Conservation (phyloP, 305 asterid species). For the Rubia tinctorum region DNA sequence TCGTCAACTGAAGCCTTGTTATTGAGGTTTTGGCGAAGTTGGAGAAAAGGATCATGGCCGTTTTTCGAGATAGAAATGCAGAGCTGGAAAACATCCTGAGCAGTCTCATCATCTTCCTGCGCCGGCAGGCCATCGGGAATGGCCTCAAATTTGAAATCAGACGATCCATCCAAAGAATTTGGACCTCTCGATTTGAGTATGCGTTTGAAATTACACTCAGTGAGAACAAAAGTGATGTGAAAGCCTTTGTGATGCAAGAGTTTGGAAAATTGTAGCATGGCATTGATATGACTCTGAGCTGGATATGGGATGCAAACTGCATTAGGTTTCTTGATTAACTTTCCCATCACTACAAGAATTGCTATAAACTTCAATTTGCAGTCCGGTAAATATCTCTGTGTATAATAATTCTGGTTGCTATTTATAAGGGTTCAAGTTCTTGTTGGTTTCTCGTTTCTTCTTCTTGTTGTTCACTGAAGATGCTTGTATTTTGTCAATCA, state of each 20-base stretch:
- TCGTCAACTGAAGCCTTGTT: neutral
- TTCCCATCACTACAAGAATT: neutral
- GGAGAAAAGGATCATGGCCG: conserved; percentile 13
- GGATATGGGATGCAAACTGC: conserved; percentile 17
- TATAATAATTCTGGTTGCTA: neutral
- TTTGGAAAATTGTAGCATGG: conserved; percentile 11
- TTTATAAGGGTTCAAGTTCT: neutral
- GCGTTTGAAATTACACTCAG: conserved; percentile 9
- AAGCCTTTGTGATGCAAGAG: conserved; percentile 10
- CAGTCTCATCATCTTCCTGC: neutral
- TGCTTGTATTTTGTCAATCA: neutral
- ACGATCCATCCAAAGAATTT: neutral
- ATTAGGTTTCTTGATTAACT: conserved; percentile 7
- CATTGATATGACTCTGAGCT: conserved; percentile 1
- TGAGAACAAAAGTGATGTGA: conserved; percentile 9
- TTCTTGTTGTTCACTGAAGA: neutral
- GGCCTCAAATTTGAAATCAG: conserved; percentile 12
- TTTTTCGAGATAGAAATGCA: neutral
- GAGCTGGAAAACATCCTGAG: conserved; percentile 7
- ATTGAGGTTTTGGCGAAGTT: conserved; percentile 13
- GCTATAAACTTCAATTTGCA: neutral
- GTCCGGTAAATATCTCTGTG: neutral
- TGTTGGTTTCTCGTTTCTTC: neutral
- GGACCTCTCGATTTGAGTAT: conserved; percentile 9
- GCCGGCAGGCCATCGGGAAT: conserved; percentile 12